Base-by-base conservation (phyloP, 2,329 filamentous ascomycete genomes). In the Chaetomium olivaceum region DNA sequence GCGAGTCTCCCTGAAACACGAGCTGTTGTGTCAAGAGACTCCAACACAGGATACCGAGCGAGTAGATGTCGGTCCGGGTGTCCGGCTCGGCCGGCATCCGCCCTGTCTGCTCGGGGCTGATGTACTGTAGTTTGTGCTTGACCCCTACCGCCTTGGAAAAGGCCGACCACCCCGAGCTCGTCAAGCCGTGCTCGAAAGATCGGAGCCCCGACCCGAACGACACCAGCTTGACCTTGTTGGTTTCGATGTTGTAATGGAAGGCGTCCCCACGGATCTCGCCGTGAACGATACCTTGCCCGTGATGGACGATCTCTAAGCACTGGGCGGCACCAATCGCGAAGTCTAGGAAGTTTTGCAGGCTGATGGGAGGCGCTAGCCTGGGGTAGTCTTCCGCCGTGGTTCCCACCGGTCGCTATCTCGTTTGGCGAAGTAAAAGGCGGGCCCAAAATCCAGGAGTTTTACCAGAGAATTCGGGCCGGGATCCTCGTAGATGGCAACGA, bases 51-150 rank as follows among this genome's bases (percentile, higher is more conserved):
- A 97, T 89, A 4, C 94, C 94, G 0, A 97, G 81, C 0, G 92
- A 93, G 79, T 97, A 97, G 36, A 97, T 96, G 76, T 98, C 94
- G 19, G 94, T 97, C 50, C 94, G 87, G 52, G 87, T 91, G 77
- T 97, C 94, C 1, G 94, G 94, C 76, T 97, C 93, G 3, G 91
- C 92, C 2, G 93, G 91, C 85, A 97, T 90, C 23, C 94, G 89
- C 16, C 94, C 94, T 2, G 94, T 97, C 80, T 97, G 94, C 75
- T 98, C 94, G 0, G 94, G 93, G 56, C 93, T 94, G 74, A 97
- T 96, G 74, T 92, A 97, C 60, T 93, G 87, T 23, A 98, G 82
- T 77, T 96, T 97, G 74, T 93, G 89, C 78, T 92, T 93, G 50
- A 93, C 91, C 2, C 93, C 93, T 8, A 93, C 79, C 75, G 97